Percentiles rank a stretch among this genome's conserved stretches.
Evolutionary conservation across 768 basidiomycete species (phyloP).

Genomic region (Harrya chromipes): DNA sequence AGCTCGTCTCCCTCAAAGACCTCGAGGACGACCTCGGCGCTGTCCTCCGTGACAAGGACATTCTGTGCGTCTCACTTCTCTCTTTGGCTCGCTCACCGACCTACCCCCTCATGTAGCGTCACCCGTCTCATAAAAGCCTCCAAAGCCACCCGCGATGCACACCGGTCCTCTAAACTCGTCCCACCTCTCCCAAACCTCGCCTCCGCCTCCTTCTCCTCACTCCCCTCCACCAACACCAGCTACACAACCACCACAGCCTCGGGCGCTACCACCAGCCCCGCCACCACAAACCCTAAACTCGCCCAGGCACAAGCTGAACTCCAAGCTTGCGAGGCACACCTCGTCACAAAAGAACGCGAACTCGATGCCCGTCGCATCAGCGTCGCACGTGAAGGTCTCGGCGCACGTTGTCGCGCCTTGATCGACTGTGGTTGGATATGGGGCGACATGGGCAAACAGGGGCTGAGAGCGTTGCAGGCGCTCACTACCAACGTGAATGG

Average conservation of each 20-base stretch:
- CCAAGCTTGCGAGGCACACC: slow-evolving; percentile 77
- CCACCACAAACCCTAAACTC: slow-evolving; percentile 43
- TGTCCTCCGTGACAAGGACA: slow-evolving; percentile 68
- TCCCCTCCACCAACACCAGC: slow-evolving; percentile 32
- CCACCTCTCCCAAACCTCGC: slow-evolving; percentile 23
- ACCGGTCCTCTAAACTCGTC: slow-evolving; percentile 30
- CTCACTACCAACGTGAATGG: neutral
- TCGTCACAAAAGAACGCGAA: slow-evolving; percentile 67
- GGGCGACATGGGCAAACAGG: slow-evolving; percentile 65
- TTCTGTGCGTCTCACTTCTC: slow-evolving; percentile 54
- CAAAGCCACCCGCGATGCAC: slow-evolving; percentile 44
- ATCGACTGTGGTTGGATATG: slow-evolving; percentile 67
- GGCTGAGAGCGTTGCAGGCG: slow-evolving; percentile 34
- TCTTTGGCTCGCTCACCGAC: neutral
- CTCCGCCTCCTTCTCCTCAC: slow-evolving; percentile 45
- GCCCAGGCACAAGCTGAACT: slow-evolving; percentile 69
- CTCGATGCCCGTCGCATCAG: slow-evolving; percentile 49
- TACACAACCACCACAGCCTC: slow-evolving; percentile 12
- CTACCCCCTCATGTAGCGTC: slow-evolving; percentile 43
- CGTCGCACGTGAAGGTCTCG: slow-evolving; percentile 62
- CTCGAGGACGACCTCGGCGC: slow-evolving; percentile 73
- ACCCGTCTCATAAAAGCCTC: slow-evolving; percentile 79
- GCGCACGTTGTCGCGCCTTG: slow-evolving; percentile 59
- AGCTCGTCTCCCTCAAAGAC: slow-evolving; percentile 55
- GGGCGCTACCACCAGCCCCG: slow-evolving; percentile 13